phyloP scores from a whole-genome alignment of 192 early-diverging fungal species.

The Gryganskiella cystojenkinii region DNA sequence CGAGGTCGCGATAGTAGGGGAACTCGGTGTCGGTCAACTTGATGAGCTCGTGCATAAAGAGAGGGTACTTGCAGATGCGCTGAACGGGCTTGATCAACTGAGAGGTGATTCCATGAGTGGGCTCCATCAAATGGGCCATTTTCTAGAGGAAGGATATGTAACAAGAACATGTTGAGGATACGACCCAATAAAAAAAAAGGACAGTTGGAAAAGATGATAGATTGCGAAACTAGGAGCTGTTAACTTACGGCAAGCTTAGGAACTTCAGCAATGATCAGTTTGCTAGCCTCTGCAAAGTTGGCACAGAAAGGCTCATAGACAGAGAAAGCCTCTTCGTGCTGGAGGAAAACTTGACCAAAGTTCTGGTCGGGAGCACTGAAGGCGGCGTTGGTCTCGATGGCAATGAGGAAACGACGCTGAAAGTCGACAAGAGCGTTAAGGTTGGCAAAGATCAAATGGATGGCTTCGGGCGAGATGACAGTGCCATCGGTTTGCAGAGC shows the following conservation, averaged over 20 bases:
- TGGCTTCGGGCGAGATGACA: conserved; percentile 77
- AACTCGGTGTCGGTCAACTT: conserved; percentile 66
- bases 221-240: conserved; percentile 2
- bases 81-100: conserved; percentile 98
- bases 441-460: conserved; percentile 91
- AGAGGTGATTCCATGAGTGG: conserved; percentile 86
- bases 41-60: conserved; percentile 81
- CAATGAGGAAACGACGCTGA: conserved; percentile 93
- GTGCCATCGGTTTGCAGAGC: conserved; percentile 77
- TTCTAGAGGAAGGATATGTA: conserved; percentile 42
- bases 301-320: conserved; percentile 96
- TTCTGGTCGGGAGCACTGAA: conserved; percentile 82
- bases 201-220: background rate
- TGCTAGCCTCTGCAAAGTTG: conserved; percentile 84
- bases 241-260: conserved; percentile 66
- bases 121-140: conserved; percentile 79
- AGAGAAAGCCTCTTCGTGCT: conserved; percentile 76
- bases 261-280: conserved; percentile 74
- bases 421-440: conserved; percentile 95
- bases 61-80: conserved; percentile 97
- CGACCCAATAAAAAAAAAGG: background rate
- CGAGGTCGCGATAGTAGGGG: conserved; percentile 69
- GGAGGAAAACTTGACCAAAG: conserved; percentile 88
- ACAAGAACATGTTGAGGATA: background rate
- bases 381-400: conserved; percentile 83